Percentiles rank a stretch among this genome's conserved stretches.
Conservation (phyloP, 179 eudicot genomes). For the Sideroxylon spinosum region DNA sequence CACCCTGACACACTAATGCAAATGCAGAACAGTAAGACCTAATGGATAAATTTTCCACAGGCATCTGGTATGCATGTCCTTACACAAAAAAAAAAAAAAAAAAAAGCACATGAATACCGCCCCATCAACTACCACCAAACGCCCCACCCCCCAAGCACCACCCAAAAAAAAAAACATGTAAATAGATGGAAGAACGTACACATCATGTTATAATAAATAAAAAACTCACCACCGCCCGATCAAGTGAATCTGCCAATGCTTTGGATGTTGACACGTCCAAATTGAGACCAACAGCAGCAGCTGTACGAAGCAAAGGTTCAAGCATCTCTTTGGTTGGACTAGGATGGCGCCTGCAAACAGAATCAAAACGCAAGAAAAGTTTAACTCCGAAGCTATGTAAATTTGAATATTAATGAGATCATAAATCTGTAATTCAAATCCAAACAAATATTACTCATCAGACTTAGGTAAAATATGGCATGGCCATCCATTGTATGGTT, state of each 20-base stretch:
- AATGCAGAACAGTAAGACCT: slow-evolving; percentile 1
- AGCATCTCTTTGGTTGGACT: slow-evolving; percentile 96
- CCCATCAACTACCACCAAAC: too few species aligned
- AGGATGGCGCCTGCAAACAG: slow-evolving; percentile 85
- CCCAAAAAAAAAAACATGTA: neutral
- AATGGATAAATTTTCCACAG: neutral
- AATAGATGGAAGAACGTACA: neutral
- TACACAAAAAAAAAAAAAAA: neutral
- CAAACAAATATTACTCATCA: neutral
- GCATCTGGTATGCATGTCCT: neutral
- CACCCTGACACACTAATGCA: neutral
- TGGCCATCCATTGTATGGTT: neutral
- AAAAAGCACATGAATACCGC: neutral
- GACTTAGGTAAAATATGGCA: neutral
- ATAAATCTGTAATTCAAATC: neutral
- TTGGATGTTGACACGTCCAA: slow-evolving; percentile 89
- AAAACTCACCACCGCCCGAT: slow-evolving; percentile 71
- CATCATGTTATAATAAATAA: neutral
- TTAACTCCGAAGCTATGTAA: neutral
- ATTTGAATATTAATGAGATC: neutral
- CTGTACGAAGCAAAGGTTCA: slow-evolving; percentile 86
- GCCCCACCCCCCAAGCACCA: too few species aligned
- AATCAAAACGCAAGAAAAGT: neutral
- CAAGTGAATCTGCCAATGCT: slow-evolving; percentile 95
- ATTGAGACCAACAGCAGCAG: slow-evolving; percentile 81